Percentiles rank a stretch among this genome's conserved stretches.
Evolutionary conservation across 2,329 filamentous ascomycete species (phyloP).

Genomic region (Hortaea sp.): DNA sequence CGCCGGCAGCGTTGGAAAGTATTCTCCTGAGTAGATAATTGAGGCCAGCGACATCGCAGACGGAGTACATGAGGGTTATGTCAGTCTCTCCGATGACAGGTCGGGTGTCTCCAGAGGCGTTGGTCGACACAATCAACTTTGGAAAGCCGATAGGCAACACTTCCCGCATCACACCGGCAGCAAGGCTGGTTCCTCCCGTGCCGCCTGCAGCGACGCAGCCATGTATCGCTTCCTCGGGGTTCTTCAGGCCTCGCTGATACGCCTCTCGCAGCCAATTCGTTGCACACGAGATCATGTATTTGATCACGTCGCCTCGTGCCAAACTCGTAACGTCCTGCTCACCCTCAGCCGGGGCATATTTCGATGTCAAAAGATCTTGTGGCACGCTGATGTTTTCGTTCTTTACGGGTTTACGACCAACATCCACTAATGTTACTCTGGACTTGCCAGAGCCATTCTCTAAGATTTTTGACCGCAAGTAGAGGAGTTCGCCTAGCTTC

Average conservation of each 20-base stretch:
- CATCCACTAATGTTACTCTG: slow-evolving; percentile 43
- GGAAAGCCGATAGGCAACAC: slow-evolving; percentile 56
- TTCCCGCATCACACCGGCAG: slow-evolving; percentile 50
- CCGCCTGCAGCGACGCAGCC: slow-evolving; percentile 53
- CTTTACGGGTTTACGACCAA: slow-evolving; percentile 38
- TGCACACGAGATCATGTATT: slow-evolving; percentile 43
- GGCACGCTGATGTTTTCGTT: slow-evolving; percentile 40
- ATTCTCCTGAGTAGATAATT: slow-evolving; percentile 51
- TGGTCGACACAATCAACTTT: slow-evolving; percentile 60
- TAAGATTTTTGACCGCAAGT: slow-evolving; percentile 40
- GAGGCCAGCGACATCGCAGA: slow-evolving; percentile 59
- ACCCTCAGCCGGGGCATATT: slow-evolving; percentile 18
- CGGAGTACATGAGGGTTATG: slow-evolving; percentile 59
- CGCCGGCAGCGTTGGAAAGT: slow-evolving; percentile 52
- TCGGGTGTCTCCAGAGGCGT: slow-evolving; percentile 56
- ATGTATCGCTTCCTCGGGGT: slow-evolving; percentile 16
- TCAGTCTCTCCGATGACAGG: slow-evolving; percentile 59
- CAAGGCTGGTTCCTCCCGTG: slow-evolving; percentile 50
- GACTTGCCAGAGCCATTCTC: slow-evolving; percentile 16
- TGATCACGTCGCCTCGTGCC: slow-evolving; percentile 46
- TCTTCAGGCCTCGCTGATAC: slow-evolving; percentile 11
- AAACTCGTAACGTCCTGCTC: slow-evolving; percentile 28
- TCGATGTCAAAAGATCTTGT: slow-evolving; percentile 33
- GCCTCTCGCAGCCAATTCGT: slow-evolving; percentile 32
- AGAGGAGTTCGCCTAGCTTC: slow-evolving; percentile 51